Conservation (phyloP, 352 stramenopile species). For the Nothophytophthora sp. region DNA sequence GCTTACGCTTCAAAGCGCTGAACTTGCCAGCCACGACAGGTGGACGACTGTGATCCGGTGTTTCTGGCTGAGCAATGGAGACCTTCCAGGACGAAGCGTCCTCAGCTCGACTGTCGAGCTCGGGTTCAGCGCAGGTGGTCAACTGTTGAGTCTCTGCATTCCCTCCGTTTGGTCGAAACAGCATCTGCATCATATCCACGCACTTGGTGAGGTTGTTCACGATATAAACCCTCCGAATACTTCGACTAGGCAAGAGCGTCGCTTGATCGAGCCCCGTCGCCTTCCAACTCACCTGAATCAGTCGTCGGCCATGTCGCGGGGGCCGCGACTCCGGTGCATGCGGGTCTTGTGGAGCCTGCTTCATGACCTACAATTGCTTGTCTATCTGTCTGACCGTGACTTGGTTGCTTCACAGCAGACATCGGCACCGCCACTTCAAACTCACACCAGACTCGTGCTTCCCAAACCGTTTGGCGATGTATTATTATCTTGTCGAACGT, state of each 20-base stretch:
- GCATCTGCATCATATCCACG: slow-evolving; percentile 29
- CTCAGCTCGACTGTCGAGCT: slow-evolving; percentile 15
- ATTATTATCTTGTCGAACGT: too few species aligned
- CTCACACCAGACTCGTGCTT: too few species aligned
- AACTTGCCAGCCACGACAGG: slow-evolving; percentile 32
- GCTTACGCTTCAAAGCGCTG: slow-evolving; percentile 49
- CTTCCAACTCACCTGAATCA: slow-evolving; percentile 39
- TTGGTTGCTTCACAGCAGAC: not conserved
- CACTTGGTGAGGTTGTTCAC: not conserved
- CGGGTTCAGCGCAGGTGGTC: not conserved
- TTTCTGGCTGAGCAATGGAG: not conserved
- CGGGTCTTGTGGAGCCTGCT: slow-evolving; percentile 17
- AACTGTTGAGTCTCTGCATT: not conserved
- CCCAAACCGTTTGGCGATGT: too few species aligned
- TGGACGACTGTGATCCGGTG: slow-evolving; percentile 5
- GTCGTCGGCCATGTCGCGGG: slow-evolving; percentile 30
- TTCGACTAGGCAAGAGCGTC: too few species aligned
- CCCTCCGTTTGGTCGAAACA: slow-evolving; percentile 36
- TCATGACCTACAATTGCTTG: slow-evolving; percentile 9
- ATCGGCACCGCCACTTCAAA: too few species aligned
- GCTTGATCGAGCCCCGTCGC: too few species aligned
- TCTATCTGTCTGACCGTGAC: not conserved
- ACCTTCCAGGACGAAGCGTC: slow-evolving; percentile 1
- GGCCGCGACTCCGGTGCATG: slow-evolving; percentile 20
- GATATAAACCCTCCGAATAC: too few species aligned